Evolutionary conservation across 208 protist species (phyloP), one percentile per base, ranked within the genome.

Genomic region (Crithidia sp.): DNA sequence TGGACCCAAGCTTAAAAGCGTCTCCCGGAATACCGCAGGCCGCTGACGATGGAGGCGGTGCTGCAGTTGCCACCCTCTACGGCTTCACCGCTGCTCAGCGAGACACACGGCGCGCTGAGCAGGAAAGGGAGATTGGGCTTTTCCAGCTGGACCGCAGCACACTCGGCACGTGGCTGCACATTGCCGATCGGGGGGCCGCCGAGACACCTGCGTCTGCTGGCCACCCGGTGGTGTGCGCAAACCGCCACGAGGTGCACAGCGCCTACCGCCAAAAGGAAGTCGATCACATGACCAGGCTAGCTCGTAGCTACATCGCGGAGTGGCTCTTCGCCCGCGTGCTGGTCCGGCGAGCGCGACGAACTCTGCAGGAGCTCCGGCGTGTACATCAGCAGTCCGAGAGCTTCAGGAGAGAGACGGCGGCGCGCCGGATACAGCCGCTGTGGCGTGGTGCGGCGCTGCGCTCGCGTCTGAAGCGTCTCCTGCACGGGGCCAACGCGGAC

Each of bases 391-490:
- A 63, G 9, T 79, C 67, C 4, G 76, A 88, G 66, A 67, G 59
- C 12, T 82, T 66, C 56, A 80, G 79, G 5, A 61, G 69, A 40
- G 88, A 91, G 67, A 55, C 50, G 53, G 92, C 92, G 0, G 92
- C 79, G 16, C 79, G 83, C 3, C 76, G 78, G 19, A 96, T 96
- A 71, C 92, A 95, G 60, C 90, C 90, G 10, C 47, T 97, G n/a
- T 89, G 90, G 86, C 90, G 93, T 50, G 93, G 93, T 3, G 93
- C 93, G 0, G 82, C 81, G 13, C 37, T 95, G 39, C 93, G 93
- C 4, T 83, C 80, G 6, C 86, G 93, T 8, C 73, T 96, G 19
- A 61, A 67, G 28, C 89, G 89, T 17, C 81, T 93, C 19, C 61
- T 92, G 50, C 61, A 84, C 50, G 50, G 66, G 7, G 13, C 19